Base-by-base conservation (phyloP, 2,329 filamentous ascomycete species). In the Fusarium heterosporum region DNA sequence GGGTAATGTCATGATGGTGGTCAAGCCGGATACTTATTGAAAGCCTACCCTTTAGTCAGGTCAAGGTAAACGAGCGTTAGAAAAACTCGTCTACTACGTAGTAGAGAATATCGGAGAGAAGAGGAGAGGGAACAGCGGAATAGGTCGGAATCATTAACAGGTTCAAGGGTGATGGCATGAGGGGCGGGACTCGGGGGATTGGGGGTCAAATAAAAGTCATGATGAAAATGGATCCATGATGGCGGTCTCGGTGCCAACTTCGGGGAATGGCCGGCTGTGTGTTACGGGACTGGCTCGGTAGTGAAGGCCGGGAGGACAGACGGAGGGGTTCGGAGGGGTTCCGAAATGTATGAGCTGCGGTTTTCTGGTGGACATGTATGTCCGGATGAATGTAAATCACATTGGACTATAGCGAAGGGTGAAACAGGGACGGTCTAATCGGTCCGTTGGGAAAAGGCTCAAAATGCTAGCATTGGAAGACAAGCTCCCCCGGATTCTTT, bases 401-500 rank as follows among this genome's bases (percentile, higher is more conserved):
- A 22, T 61, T 55, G 55, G 57, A 22, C 56, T 42, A 47, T 47
- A 53, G 47, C 61, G 60, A 68, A 52, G 47, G 46, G 47, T 60
- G 60, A 66, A 66, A 51, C 50, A 36, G 40, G 61, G 50, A 61
- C 41, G 55, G 50, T 60, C 53, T 56, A 69, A 69, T 69, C 66
- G 65, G 66, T 55, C 66, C 66, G 66, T 42, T 41, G 28, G 50
- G 49, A 61, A 43, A 42, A 36, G 16, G 8, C 16, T 17, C 34
- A n/a, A 36, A 36, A n/a, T 36, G 8, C 16, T 36, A 36, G n/a
- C 32, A n/a, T 16, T 8, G n/a, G 13, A 47, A 38, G 22, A 30
- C 40, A 43, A 29, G 46, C 43, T 68, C 63, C 66, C 65, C 66
- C 66, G 39, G 66, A 69, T 69, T 69, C 40, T 59, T 47, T 48